phyloP scores from a whole-genome alignment of 352 stramenopile species.

The Peronospora belbahrii region DNA sequence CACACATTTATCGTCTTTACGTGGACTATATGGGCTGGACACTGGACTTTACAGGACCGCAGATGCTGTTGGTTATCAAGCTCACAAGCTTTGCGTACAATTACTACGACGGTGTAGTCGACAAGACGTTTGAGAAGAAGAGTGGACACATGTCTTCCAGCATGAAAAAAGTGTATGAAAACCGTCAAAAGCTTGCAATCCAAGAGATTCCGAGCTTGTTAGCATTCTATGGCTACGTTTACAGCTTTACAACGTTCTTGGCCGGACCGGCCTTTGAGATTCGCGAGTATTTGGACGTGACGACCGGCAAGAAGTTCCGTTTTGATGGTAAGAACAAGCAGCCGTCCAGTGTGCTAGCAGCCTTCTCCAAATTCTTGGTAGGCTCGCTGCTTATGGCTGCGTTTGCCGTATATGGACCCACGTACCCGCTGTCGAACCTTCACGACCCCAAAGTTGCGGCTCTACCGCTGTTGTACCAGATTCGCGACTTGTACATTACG shows the following conservation, averaged over 20 bases:
- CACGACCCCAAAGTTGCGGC: constrained; percentile 35
- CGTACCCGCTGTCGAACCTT: constrained; percentile 47
- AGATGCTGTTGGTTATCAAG: constrained; percentile 96
- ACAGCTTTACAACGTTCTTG: constrained; percentile 94
- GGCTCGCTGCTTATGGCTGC: constrained; percentile 55
- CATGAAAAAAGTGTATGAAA: constrained; percentile 26
- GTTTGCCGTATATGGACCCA: constrained; percentile 38
- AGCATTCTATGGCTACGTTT: constrained; percentile 95
- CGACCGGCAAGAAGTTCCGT: constrained; percentile 52
- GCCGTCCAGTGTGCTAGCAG: constrained; percentile 53
- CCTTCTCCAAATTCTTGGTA: constrained; percentile 76
- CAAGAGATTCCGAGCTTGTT: constrained; percentile 83
- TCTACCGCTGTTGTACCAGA: constrained; percentile 51
- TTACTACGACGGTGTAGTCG: constrained; percentile 89
- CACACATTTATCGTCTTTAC: constrained; percentile 93
- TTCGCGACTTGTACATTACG: constrained; percentile 82
- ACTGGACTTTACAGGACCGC: constrained; percentile 78
- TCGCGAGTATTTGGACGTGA: constrained; percentile 85
- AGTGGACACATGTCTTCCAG: constrained; percentile 10
- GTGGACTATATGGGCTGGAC: constrained; percentile 93
- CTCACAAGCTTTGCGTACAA: constrained; percentile 97
- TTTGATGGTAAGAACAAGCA: constrained; percentile 37
- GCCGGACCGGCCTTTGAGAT: constrained; percentile 94
- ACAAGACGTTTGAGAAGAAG: constrained; percentile 39
- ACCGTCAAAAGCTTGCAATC: constrained; percentile 60